Percentiles rank a stretch among this genome's conserved stretches.
phyloP scores from a whole-genome alignment of 192 early-diverging fungal genomes.

The Umbelopsis isabellina region DNA sequence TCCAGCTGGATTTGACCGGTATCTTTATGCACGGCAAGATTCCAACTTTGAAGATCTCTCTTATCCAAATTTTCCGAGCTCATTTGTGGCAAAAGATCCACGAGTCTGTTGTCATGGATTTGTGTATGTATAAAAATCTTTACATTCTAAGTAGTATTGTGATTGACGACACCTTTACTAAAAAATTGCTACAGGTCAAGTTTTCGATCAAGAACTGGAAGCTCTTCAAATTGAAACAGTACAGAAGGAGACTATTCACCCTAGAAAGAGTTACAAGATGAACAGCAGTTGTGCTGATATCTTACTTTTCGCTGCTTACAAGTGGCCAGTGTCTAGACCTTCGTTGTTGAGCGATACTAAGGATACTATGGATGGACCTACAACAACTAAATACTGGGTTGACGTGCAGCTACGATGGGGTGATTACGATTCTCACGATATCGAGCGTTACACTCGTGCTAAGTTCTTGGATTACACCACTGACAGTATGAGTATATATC shows the following conservation, averaged over 20 bases:
- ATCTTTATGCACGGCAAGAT: conserved; percentile 99
- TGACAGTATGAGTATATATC: conserved; percentile 99
- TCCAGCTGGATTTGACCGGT: conserved; percentile 98
- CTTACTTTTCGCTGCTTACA: conserved; percentile 93
- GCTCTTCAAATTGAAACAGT: conserved; percentile 98
- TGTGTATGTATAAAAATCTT: conserved; percentile 12
- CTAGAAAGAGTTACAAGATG: conserved; percentile 99
- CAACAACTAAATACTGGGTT: conserved; percentile 97
- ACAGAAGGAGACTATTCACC: conserved; percentile 99
- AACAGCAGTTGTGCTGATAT: conserved; percentile 84
- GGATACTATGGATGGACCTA: conserved; percentile 96
- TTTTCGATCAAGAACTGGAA: conserved; percentile 97
- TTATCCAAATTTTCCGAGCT: conserved; percentile 98
- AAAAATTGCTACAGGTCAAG: conserved; percentile 65
- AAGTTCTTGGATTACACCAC: conserved; percentile 99
- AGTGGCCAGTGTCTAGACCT: conserved; percentile 97
- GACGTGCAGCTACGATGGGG: conserved; percentile 99
- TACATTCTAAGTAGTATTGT: not conserved
- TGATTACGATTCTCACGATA: conserved; percentile 98
- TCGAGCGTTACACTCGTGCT: conserved; percentile 97
- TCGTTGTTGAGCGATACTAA: conserved; percentile 90
- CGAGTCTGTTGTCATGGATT: conserved; percentile 80
- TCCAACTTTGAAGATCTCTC: conserved; percentile 97
- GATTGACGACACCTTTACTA: not conserved
- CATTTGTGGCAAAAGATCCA: conserved; percentile 99